Conservation (phyloP, 106 monocot genomes). For the Acorus gramineus region DNA sequence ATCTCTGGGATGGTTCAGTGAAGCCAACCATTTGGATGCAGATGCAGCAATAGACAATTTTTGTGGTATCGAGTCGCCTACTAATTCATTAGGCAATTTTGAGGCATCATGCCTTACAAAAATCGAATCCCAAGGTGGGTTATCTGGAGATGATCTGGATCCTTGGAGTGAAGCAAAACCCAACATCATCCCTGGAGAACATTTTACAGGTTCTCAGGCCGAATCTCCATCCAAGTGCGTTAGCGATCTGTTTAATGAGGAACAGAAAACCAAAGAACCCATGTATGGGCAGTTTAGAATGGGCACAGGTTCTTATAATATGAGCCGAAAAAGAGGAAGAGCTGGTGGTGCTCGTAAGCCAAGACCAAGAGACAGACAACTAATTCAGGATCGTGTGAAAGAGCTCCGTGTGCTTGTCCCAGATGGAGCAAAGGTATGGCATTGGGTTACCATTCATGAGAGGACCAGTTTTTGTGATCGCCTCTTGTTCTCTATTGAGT, state of each 20-base stretch:
- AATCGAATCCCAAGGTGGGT: slow-evolving; percentile 19
- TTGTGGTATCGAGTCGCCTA: slow-evolving; percentile 9
- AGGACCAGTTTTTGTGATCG: not conserved
- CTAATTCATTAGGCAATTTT: slow-evolving; percentile 23
- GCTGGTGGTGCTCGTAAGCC: slow-evolving; percentile 18
- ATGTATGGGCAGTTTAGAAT: not conserved
- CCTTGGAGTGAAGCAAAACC: slow-evolving; percentile 3
- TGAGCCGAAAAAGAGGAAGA: slow-evolving; percentile 21
- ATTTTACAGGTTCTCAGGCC: slow-evolving; percentile 7
- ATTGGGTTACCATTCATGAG: not conserved
- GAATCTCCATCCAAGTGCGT: slow-evolving; percentile 18
- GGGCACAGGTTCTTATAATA: slow-evolving; percentile 3
- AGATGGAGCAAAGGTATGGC: slow-evolving; percentile 53
- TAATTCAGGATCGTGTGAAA: slow-evolving; percentile 86
- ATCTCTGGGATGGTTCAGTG: slow-evolving; percentile 1
- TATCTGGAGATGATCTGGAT: slow-evolving; percentile 12
- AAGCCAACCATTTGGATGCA: slow-evolving; percentile 19
- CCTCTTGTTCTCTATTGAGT: no score
- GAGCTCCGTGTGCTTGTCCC: slow-evolving; percentile 81
- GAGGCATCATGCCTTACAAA: slow-evolving; percentile 24
- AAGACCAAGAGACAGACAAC: slow-evolving; percentile 83
- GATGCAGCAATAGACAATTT: slow-evolving; percentile 23
- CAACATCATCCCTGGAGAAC: slow-evolving; percentile 2
- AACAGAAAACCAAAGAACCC: not conserved
- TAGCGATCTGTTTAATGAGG: slow-evolving; percentile 12